Base-by-base conservation (phyloP, 106 monocot species). In the Hemerocallis citrina region DNA sequence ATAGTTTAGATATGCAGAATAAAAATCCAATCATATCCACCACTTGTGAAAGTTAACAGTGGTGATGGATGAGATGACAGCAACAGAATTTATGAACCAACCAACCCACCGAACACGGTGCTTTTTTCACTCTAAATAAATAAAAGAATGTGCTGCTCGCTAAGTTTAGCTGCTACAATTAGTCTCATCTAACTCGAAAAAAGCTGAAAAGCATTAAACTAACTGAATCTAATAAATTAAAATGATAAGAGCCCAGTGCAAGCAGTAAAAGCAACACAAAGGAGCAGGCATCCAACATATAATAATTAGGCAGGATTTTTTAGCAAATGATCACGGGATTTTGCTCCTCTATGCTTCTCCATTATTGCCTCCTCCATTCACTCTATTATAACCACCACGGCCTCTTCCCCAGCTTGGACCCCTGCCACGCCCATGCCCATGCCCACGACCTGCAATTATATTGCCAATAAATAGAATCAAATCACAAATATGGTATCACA, bases 81-180 rank as follows among this genome's bases (percentile, higher is more conserved):
- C n/a, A n/a, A n/a, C n/a, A n/a, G n/a, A n/a, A n/a, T n/a, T n/a
- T n/a, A n/a, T n/a, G n/a, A n/a, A n/a, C n/a, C n/a, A n/a, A n/a
- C n/a, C n/a, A n/a, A n/a, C n/a, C n/a, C n/a, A n/a, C n/a, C n/a
- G n/a, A n/a, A n/a, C n/a, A n/a, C n/a, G n/a, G n/a, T n/a, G n/a
- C n/a, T n/a, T n/a, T n/a, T n/a, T n/a, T n/a, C n/a, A n/a, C 13
- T 50, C 24, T 23, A 22, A 65, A 57, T 13, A 45, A 72, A 58
- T 65, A 56, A 73, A 73, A 65, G 73, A 73, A 73, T 73, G 59
- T 47, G 47, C 55, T 73, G 64, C 64, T 57, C 63, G 28, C 4
- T 48, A 52, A 52, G 22, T 33, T 10, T 36, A 21, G 16, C 25
- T 42, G 14, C 55, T 72, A 72, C 63, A 72, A 64, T 64, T 46